Evolutionary conservation across 2,329 filamentous ascomycete genomes (phyloP).

Genomic region (Ceratocystis cacaofunesta): DNA sequence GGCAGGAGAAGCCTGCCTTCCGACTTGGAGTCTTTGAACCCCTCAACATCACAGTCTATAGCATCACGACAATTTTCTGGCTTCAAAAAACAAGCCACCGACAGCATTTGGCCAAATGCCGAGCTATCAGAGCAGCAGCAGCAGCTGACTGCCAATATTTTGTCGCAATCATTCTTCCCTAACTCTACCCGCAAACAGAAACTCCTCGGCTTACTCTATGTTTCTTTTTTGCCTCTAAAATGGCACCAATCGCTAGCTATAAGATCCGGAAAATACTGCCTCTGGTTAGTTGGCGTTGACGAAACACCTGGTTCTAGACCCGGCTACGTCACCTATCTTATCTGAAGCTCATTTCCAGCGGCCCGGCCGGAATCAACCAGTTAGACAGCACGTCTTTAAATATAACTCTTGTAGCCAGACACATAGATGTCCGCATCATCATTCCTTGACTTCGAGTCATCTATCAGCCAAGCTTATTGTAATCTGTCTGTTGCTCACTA

Average conservation of each 20-base stretch:
- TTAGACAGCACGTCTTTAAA: background rate
- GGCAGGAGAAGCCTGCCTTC: background rate
- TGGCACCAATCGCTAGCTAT: background rate
- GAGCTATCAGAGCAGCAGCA: background rate
- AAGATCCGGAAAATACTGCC: background rate
- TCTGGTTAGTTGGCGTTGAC: background rate
- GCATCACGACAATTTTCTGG: background rate
- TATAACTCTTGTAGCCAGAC: background rate
- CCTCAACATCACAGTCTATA: background rate
- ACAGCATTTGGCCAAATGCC: background rate
- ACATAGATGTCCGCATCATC: background rate
- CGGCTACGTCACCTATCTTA: background rate
- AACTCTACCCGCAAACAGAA: background rate
- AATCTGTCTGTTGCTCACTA: background rate
- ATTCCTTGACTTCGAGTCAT: background rate
- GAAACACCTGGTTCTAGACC: background rate
- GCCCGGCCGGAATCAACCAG: background rate
- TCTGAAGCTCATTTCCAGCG: background rate
- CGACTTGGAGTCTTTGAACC: background rate
- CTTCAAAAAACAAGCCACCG: background rate
- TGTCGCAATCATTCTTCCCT: background rate
- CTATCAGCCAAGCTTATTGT: constrained; percentile 3
- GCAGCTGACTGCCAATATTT: background rate
- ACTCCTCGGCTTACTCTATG: background rate
- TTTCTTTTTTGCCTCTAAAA: background rate